phyloP scores from a whole-genome alignment of 306 rosid species.

The Chamaecrista fasciculata region DNA sequence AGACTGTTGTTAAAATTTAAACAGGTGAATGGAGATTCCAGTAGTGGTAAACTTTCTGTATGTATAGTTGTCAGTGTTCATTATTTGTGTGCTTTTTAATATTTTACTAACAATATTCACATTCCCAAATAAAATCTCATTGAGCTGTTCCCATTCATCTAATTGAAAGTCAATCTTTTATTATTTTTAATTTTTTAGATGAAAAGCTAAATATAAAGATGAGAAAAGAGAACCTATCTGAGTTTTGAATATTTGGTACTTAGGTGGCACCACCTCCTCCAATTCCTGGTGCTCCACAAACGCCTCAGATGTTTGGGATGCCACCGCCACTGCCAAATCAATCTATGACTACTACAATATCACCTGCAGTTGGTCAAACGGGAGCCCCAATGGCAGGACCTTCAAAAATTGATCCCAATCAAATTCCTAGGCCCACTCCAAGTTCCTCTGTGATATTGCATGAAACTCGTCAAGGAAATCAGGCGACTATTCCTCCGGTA shows the following conservation, averaged over 20 bases:
- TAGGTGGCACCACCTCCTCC: conserved; percentile 66
- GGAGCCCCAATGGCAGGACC: conserved; percentile 86
- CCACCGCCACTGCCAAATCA: conserved; percentile 83
- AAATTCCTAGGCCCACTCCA: conserved; percentile 92
- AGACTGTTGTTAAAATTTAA: background rate
- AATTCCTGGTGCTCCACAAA: conserved; percentile 59
- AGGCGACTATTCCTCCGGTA: conserved; percentile 97
- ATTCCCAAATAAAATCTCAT: background rate
- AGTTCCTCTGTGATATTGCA: conserved; percentile 71
- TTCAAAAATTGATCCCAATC: conserved; percentile 95
- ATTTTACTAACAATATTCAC: background rate
- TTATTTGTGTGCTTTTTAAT: background rate
- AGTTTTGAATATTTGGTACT: conserved; percentile 30
- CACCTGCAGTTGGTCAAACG: conserved; percentile 78
- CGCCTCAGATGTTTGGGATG: conserved; percentile 95
- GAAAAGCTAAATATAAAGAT: too few species aligned
- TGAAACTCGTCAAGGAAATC: conserved; percentile 90
- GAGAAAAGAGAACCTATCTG: too few species aligned
- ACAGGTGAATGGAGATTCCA: conserved; percentile 13
- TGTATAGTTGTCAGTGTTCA: background rate
- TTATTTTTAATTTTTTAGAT: too few species aligned
- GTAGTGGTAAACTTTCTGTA: background rate
- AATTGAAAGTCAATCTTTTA: conserved; percentile 16
- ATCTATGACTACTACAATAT: conserved; percentile 81
- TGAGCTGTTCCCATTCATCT: conserved; percentile 21